Conservation (phyloP, 306 rosid genomes). For the Dryas octopetala region DNA sequence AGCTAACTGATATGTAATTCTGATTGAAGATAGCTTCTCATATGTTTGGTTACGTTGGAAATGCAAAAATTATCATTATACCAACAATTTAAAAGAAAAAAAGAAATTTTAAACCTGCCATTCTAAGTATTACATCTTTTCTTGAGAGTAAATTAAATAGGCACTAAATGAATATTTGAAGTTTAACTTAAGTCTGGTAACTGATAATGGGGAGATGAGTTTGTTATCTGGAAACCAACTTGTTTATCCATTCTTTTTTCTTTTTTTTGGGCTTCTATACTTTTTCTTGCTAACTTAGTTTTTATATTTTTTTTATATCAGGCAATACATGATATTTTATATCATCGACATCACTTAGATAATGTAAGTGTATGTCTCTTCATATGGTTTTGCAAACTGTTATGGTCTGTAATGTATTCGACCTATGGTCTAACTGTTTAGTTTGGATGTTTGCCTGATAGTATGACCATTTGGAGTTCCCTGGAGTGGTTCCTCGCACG, state of each 20-base stretch:
- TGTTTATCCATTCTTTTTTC: not conserved
- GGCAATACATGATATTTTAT: slow-evolving; percentile 90
- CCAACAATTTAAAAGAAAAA: not conserved
- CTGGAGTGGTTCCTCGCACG: slow-evolving; percentile 93
- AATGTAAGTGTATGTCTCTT: slow-evolving; percentile 47
- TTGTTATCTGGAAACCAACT: not conserved
- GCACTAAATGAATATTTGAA: not conserved
- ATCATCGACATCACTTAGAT: slow-evolving; percentile 59
- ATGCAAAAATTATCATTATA: not conserved
- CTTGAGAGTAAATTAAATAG: not conserved
- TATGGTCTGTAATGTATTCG: slow-evolving; percentile 7
- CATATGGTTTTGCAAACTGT: slow-evolving; percentile 4
- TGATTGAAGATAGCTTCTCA: not conserved
- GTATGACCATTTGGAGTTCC: slow-evolving; percentile 95
- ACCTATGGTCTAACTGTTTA: slow-evolving; percentile 16
- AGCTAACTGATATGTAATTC: not conserved
- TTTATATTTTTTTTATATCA: slow-evolving; percentile 20
- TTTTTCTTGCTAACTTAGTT: slow-evolving; percentile 13
- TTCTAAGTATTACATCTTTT: not conserved
- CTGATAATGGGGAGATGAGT: not conserved
- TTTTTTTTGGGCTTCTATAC: not conserved
- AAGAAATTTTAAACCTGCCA: not conserved
- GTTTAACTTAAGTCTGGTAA: not conserved
- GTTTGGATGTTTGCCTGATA: slow-evolving; percentile 21
- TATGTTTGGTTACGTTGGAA: not conserved